A percentile compares a stretch with the other conserved stretches of the same genome.
Evolutionary conservation across 2,329 filamentous ascomycete species (phyloP).

Genomic region (Penicillium griseofulvum): DNA sequence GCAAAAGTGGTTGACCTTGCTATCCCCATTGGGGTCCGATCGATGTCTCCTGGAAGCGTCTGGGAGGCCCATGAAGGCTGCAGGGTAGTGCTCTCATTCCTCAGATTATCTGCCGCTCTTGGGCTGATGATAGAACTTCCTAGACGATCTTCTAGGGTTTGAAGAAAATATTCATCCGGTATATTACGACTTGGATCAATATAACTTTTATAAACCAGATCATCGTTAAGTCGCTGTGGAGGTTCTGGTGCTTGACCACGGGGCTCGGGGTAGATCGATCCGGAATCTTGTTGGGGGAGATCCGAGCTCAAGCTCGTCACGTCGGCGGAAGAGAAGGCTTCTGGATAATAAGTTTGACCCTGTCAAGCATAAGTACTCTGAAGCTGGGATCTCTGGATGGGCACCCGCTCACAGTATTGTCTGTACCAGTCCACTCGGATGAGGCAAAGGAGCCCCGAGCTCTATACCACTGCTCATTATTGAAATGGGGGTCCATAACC

Average conservation of each 20-base stretch:
- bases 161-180: not conserved
- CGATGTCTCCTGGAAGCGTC: not conserved
- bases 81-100: not conserved
- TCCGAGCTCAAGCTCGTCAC: not conserved
- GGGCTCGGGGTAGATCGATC: not conserved
- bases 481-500: not conserved
- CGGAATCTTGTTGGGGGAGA: not conserved
- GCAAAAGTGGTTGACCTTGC: not conserved
- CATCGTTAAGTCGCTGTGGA: not conserved
- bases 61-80: too few species aligned
- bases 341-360: not conserved
- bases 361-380: not conserved
- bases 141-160: not conserved
- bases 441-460: not conserved
- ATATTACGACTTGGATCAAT: not conserved
- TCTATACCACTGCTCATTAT: not conserved
- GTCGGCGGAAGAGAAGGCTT: not conserved
- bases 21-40: not conserved
- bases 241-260: not conserved
- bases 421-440: not conserved
- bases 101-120: not conserved
- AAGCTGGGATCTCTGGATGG: not conserved
- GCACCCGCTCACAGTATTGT: not conserved
- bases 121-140: not conserved
- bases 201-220: not conserved